Conservation (phyloP, 352 stramenopile genomes). For the Elongisporangium prolatum region DNA sequence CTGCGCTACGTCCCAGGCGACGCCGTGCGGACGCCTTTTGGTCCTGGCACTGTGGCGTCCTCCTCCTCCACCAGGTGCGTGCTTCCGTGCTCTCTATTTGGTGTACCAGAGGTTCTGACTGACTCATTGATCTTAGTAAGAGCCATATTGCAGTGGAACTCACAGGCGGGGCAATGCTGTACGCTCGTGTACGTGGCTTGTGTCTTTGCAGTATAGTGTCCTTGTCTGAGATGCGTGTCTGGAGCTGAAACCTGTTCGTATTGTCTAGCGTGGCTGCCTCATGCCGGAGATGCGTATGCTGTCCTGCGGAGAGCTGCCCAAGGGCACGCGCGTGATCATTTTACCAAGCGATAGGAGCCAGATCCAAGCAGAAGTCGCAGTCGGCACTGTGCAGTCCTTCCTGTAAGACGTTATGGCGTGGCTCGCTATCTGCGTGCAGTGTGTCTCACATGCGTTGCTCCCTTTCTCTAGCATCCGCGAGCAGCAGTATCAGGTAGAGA, state of each 20-base stretch:
- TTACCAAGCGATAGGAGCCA: too few species aligned
- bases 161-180: constrained; percentile 46
- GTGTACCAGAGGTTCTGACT: constrained; percentile 1
- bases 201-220: too few species aligned
- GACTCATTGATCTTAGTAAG: constrained; percentile 21
- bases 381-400: constrained; percentile 25
- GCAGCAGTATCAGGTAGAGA: constrained; percentile 11
- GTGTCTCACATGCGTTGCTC: neutral
- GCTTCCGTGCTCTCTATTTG: neutral
- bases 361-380: neutral
- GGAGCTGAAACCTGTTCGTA: too few species aligned
- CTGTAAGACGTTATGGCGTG: constrained; percentile 15
- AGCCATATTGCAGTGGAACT: constrained; percentile 51
- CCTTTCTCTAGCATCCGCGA: constrained; percentile 12
- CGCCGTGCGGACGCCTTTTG: constrained; percentile 62
- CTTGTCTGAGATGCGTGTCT: too few species aligned
- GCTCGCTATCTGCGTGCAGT: neutral
- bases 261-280: constrained; percentile 43
- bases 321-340: constrained; percentile 38
- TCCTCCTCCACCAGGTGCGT: neutral
- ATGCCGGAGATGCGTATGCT: constrained; percentile 68
- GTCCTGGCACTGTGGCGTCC: constrained; percentile 33
- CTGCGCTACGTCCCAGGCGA: constrained; percentile 65
- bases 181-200: constrained; percentile 28
- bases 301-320: constrained; percentile 60